Percentiles rank a stretch among this genome's conserved stretches.
phyloP scores from a whole-genome alignment of 306 rosid genomes.

The Cucumis hystrix region DNA sequence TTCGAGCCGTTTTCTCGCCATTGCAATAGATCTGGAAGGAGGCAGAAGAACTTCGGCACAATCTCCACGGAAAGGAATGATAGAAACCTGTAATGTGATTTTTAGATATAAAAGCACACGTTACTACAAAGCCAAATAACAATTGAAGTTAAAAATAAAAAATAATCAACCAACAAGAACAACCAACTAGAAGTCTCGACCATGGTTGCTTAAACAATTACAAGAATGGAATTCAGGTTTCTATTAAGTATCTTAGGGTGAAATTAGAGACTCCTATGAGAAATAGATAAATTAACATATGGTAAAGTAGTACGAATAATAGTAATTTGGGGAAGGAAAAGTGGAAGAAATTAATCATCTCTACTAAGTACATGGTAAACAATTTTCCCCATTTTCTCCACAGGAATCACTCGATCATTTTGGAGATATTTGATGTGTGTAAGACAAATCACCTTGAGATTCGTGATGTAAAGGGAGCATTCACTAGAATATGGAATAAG shows the following conservation, averaged over 20 bases:
- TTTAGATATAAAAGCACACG: neutral
- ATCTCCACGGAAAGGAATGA: slow-evolving; percentile 97
- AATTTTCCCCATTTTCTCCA: neutral
- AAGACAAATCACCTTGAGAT: neutral
- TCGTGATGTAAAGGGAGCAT: neutral
- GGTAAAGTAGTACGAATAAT: neutral
- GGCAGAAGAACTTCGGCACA: slow-evolving; percentile 96
- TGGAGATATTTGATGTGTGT: neutral
- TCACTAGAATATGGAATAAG: neutral
- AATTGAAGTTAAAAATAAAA: neutral
- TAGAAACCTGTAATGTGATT: slow-evolving; percentile 48
- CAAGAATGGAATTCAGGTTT: neutral
- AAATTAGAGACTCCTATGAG: neutral
- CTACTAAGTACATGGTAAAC: neutral
- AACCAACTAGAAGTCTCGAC: neutral
- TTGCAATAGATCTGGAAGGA: slow-evolving; percentile 95
- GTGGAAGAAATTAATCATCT: neutral
- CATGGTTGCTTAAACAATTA: neutral
- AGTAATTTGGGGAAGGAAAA: neutral
- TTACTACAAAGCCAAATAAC: neutral
- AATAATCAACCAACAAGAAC: too few species aligned
- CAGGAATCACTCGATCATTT: neutral
- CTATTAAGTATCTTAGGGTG: neutral
- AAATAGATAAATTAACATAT: neutral
- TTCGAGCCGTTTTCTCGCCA: slow-evolving; percentile 94